Percentiles rank a stretch among this genome's conserved stretches.
Conservation (phyloP, 2,329 filamentous ascomycete species). For the Beauveria rudraprayagi region DNA sequence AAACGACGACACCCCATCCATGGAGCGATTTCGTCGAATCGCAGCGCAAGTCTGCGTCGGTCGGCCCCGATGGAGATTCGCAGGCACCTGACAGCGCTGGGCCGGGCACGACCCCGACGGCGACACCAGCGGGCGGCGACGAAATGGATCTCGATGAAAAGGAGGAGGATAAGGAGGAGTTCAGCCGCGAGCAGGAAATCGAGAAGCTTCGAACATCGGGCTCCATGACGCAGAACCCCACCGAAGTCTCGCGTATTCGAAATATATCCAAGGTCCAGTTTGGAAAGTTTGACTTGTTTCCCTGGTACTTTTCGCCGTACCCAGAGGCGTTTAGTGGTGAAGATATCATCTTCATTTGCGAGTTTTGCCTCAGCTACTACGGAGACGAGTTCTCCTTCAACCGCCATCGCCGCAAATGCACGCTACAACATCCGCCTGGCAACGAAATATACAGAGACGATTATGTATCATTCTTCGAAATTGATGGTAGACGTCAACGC, state of each 20-base stretch:
- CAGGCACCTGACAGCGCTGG: constrained; percentile 37
- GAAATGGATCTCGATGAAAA: constrained; percentile 50
- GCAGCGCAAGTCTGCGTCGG: constrained; percentile 36
- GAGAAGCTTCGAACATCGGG: constrained; percentile 91
- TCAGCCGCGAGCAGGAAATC: constrained; percentile 83
- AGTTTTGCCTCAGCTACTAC: constrained; percentile 92
- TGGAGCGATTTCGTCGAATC: constrained; percentile 45
- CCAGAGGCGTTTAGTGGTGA: constrained; percentile 80
- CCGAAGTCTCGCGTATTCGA: constrained; percentile 89
- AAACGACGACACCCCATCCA: constrained; percentile 45
- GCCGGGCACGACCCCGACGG: constrained; percentile 36
- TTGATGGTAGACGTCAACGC: constrained; percentile 85
- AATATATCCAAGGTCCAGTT: constrained; percentile 94
- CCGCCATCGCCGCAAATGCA: constrained; percentile 84
- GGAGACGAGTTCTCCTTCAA: constrained; percentile 74
- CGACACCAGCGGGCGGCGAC: constrained; percentile 38
- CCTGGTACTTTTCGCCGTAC: constrained; percentile 99
- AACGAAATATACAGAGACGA: constrained; percentile 98
- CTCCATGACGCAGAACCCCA: constrained; percentile 98
- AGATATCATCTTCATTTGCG: constrained; percentile 92
- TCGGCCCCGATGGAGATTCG: constrained; percentile 35
- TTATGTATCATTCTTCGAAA: constrained; percentile 92
- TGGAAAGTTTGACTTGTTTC: constrained; percentile 83
- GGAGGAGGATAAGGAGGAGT: constrained; percentile 43
- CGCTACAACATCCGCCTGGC: constrained; percentile 82